phyloP scores from a whole-genome alignment of 2,329 filamentous ascomycete species.

The Botryotinia narcissicola region DNA sequence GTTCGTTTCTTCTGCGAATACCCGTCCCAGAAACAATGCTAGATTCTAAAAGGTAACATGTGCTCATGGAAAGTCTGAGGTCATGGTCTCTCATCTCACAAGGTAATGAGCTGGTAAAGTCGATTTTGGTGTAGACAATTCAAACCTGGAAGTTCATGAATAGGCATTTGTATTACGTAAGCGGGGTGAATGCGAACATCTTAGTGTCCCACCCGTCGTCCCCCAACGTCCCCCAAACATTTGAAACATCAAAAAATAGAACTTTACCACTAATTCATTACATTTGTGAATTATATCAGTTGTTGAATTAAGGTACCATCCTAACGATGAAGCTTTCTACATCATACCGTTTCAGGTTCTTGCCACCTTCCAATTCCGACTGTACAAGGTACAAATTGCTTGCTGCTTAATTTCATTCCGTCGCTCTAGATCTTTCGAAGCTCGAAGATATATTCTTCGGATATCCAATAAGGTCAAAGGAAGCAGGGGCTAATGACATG shows the following conservation, averaged over 20 bases:
- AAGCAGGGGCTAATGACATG: background rate
- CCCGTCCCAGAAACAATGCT: background rate
- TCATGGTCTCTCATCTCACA: background rate
- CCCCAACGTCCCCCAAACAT: background rate
- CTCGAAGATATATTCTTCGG: no score
- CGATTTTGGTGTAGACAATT: background rate
- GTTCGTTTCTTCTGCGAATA: background rate
- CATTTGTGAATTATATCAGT: background rate
- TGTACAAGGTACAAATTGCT: no score
- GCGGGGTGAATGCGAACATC: background rate
- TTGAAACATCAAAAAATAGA: slow-evolving; percentile 1
- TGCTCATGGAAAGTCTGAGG: background rate
- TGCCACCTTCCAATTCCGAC: no score
- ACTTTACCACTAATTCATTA: background rate
- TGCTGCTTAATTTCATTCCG: no score
- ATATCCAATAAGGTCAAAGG: no score
- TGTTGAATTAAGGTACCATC: background rate
- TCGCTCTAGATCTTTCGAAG: no score
- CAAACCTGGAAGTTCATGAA: background rate
- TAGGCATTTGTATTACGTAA: background rate
- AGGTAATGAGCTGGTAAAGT: background rate
- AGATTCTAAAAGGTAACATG: background rate
- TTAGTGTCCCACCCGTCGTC: background rate
- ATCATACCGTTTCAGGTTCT: no score
- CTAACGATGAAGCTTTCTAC: background rate